Conservation (phyloP, 2,329 filamentous ascomycete species). For the Knufia fluminis region DNA sequence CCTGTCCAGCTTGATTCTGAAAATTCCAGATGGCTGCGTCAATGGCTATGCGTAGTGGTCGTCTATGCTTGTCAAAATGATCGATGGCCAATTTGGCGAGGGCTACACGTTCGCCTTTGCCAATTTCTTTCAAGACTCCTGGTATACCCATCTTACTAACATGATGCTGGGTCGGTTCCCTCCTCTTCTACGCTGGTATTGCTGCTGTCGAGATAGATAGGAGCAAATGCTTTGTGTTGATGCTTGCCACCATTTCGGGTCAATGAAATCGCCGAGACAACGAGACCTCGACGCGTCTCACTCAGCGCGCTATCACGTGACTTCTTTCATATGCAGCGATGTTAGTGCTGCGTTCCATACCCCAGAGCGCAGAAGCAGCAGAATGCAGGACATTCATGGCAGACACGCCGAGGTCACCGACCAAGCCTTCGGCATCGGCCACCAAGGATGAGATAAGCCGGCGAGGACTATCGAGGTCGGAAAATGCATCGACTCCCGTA, state of each 20-base stretch:
- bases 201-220: neutral
- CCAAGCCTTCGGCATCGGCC: neutral
- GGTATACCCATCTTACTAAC: constrained; percentile 34
- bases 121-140: constrained; percentile 77
- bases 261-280: neutral
- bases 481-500: constrained; percentile 38
- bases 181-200: neutral
- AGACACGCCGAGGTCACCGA: neutral
- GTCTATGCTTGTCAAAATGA: constrained; percentile 58
- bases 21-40: constrained; percentile 98
- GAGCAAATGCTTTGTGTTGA: neutral
- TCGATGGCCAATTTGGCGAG: constrained; percentile 74
- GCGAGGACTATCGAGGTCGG: neutral
- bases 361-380: neutral
- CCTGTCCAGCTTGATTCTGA: constrained; percentile 75
- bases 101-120: constrained; percentile 66
- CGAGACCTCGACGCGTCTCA: no score
- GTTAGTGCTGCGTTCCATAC: no score
- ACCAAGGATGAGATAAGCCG: neutral
- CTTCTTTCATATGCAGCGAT: no score
- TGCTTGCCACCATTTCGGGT: neutral
- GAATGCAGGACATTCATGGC: constrained; percentile 2
- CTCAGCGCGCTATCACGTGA: constrained; percentile 1
- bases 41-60: constrained; percentile 77
- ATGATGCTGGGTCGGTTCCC: neutral